Evolutionary conservation across 805 yeast species (phyloP).

Genomic region (Metschnikowia arizonensis): DNA sequence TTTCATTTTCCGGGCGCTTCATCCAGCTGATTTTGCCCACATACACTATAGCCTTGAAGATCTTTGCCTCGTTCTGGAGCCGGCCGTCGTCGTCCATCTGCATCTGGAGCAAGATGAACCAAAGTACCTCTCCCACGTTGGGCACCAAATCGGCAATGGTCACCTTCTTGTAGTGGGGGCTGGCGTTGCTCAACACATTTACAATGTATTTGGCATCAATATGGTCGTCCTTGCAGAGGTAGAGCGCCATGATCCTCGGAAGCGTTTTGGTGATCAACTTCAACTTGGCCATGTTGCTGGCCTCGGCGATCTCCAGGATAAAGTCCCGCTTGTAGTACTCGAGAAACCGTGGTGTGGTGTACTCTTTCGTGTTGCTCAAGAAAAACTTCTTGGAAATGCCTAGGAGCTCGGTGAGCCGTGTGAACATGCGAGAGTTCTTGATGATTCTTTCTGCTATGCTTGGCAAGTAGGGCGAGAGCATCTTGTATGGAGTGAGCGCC

Average conservation of each 20-base stretch:
- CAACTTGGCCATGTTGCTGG: slow-evolving; percentile 42
- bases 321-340: slow-evolving; percentile 61
- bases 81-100: slow-evolving; percentile 27
- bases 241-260: slow-evolving; percentile 53
- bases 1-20: slow-evolving; percentile 10
- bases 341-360: slow-evolving; percentile 73
- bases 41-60: slow-evolving; percentile 42
- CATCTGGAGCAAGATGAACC: slow-evolving; percentile 32
- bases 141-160: slow-evolving; percentile 33
- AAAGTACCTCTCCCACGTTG: slow-evolving; percentile 37
- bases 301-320: slow-evolving; percentile 58
- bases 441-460: slow-evolving; percentile 63
- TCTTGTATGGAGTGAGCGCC: slow-evolving; percentile 67
- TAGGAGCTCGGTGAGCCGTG: slow-evolving; percentile 59
- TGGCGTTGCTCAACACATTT: slow-evolving; percentile 49
- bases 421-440: slow-evolving; percentile 52
- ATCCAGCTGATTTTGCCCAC: slow-evolving; percentile 29
- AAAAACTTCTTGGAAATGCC: slow-evolving; percentile 61
- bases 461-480: slow-evolving; percentile 76
- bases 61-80: slow-evolving; percentile 31
- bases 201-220: slow-evolving; percentile 49
- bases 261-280: slow-evolving; percentile 47
- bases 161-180: slow-evolving; percentile 41
- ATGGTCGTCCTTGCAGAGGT: slow-evolving; percentile 47
- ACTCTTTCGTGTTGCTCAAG: slow-evolving; percentile 62